Evolutionary conservation across 768 basidiomycete genomes (phyloP).

Genomic region (Tulasnella sp.): DNA sequence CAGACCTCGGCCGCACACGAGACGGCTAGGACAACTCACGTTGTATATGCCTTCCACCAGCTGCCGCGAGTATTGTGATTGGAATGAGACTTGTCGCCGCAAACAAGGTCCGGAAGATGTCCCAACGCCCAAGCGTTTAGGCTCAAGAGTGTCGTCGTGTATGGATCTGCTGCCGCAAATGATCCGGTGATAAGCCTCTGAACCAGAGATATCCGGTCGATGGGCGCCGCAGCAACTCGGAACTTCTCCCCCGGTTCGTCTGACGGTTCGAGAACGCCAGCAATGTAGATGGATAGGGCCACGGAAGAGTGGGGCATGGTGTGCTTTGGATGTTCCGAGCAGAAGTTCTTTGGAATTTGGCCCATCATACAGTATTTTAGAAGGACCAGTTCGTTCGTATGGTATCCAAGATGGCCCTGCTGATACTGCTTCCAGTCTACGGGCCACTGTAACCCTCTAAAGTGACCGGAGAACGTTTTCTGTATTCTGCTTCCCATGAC

Average conservation of each 20-base stretch:
- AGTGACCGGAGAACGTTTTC: neutral
- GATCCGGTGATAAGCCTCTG: neutral
- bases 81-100: neutral
- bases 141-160: neutral
- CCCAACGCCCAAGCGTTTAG: neutral
- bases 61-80: neutral
- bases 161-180: neutral
- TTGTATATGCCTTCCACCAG: neutral
- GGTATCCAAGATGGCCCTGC: neutral
- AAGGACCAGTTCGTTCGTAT: neutral
- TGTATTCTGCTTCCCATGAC: neutral
- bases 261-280: conserved; percentile 1
- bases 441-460: neutral
- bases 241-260: neutral
- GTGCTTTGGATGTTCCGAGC: neutral
- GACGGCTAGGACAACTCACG: neutral
- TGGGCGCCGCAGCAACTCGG: neutral
- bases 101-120: neutral
- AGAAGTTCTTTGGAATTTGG: neutral
- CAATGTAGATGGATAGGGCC: neutral
- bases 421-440: neutral
- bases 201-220: neutral
- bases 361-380: neutral
- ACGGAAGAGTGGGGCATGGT: neutral
- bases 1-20: neutral